Evolutionary conservation across 169 alveolate genomes (phyloP), one percentile per base, ranked within the genome.

Genomic region (Amoebophrya sp.): DNA sequence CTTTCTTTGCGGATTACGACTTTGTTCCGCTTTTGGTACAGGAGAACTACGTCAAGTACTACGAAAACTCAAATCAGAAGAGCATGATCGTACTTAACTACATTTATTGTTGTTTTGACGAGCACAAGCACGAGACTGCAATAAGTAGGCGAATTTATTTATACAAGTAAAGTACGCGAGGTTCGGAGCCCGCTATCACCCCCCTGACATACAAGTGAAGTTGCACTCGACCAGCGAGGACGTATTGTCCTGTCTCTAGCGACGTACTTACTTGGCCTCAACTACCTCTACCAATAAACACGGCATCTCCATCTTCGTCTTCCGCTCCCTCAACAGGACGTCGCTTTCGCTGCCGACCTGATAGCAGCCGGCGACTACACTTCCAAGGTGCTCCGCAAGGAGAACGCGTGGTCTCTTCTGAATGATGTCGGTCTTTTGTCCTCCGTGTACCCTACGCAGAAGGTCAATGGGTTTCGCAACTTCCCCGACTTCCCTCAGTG

Each of bases 401-500:
- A 41, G 45, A 40, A 88, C 39, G 67, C 16, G 5, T 88, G 89
- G 89, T 20, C 67, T 29, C 50, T 88, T 0, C 43, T 78, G 18
- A 31, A 20, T 5, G 89, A 34, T 29, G 58, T 88, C 4, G 39
- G 45, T 38, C 40, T 88, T 1, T 26, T 29, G 20, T 13, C 43
- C 41, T 38, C 43, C 1, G 58, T 88, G 67, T 40, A 41, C 89
- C 89, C 89, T 1, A 40, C 89, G 26, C n/a, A 5, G 67, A 40
- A 41, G n/a, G 41, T 40, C 31, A 34, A 29, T 40, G 45, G 45
- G 40, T 88, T 88, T 34, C 41, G 41, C 89, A 41, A 41, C 34
- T 88, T 88, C 50, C 89, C 89, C 0, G 89, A 88, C 39, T 88
- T 88, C 34, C 89, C 89, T n/a, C 89, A 88, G 89, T 88, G 89